Evolutionary conservation across 768 basidiomycete species (phyloP), one percentile per base, ranked within the genome.

Genomic region (Daedaleopsis nitida): DNA sequence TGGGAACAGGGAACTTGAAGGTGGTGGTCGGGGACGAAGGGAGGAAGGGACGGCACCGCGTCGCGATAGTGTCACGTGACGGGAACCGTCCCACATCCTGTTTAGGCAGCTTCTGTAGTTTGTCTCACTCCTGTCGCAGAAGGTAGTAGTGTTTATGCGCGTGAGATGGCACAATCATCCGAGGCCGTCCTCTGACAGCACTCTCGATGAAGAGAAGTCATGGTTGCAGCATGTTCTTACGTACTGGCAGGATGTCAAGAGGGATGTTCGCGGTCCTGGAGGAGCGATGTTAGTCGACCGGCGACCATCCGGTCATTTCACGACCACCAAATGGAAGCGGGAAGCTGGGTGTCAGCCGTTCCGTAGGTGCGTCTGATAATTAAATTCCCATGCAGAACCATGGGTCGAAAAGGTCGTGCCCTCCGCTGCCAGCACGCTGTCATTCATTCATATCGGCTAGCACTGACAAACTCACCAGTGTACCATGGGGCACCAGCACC

Each of bases 231-330:
- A 32, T 32, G 27, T 32, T 32, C 27, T 32, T 32, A 32, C 27
- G 27, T 32, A 32, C 27, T 7, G 7, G 27, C 27, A 32, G 27
- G 27, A 32, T 32, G 27, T 32, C 27, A 32, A 32, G 27, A 32
- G 27, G 27, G 27, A 32, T 32, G 27, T 32, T 32, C 7, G 27
- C 7, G 27, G 27, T 32, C 27, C 27, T 32, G 3, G 27, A 7
- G 27, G 27, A 32, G 7, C 27, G 27, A 32, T 32, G 27, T 32
- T 32, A 32, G 27, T 32, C 27, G 27, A 32, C 47, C 47, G 47
- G 47, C 47, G 21, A 49, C 47, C 47, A 49, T 49, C 47, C 47
- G 47, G 47, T 49, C 47, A 49, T 49, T 49, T 49, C 23, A 32
- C 7, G 27, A 32, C 27, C 23, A 21, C 13, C 5, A n/a, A 23